Evolutionary conservation across 208 protist genomes (phyloP).

Genomic region (Acanthamoeba rhysodes): DNA sequence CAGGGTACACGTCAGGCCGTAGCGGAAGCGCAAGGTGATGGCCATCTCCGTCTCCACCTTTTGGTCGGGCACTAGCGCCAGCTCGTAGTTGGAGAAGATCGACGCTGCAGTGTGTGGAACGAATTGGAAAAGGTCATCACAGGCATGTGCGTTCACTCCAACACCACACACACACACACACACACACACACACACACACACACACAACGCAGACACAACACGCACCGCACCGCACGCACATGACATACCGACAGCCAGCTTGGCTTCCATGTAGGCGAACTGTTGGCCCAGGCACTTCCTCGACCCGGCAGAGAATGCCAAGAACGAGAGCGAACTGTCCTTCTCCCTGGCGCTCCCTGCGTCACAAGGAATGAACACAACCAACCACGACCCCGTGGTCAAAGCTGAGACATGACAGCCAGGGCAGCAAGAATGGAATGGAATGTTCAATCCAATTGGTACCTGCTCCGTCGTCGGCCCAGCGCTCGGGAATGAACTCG

Average conservation of each 20-base stretch:
- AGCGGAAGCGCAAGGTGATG: constrained; percentile 38
- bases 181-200: no score
- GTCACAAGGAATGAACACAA: no score
- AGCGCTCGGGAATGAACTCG: constrained; percentile 60
- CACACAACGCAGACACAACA: no score
- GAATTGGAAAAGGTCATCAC: no score
- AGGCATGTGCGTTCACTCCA: no score
- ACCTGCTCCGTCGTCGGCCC: constrained; percentile 29
- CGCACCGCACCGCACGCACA: no score
- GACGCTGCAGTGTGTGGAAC: not conserved
- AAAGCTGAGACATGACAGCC: no score
- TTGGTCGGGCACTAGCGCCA: constrained; percentile 1
- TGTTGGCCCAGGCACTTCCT: constrained; percentile 32
- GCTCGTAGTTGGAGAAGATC: not conserved
- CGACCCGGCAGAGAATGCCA: constrained; percentile 12
- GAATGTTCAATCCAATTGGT: no score
- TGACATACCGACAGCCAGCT: constrained; percentile 10
- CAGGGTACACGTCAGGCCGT: constrained; percentile 1
- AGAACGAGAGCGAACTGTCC: not conserved
- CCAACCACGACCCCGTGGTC: no score
- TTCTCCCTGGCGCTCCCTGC: not conserved
- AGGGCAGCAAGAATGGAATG: no score
- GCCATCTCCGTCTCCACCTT: constrained; percentile 46
- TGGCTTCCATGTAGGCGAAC: constrained; percentile 73
- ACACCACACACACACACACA: no score